A percentile compares a stretch with the other conserved stretches of the same genome.
phyloP scores from a whole-genome alignment of 768 basidiomycete species.

The Lactifluus piperatus region DNA sequence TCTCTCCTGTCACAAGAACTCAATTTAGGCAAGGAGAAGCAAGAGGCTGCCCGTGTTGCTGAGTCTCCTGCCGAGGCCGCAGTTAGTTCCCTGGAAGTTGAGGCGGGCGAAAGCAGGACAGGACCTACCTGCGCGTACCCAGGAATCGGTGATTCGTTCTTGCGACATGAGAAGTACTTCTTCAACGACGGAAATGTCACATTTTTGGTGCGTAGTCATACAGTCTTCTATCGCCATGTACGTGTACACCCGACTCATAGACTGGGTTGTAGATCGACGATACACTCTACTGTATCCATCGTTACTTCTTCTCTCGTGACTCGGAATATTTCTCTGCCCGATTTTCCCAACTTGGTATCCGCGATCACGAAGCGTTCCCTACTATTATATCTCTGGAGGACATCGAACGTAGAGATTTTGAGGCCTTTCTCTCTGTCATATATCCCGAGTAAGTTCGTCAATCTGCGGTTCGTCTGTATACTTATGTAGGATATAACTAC shows the following conservation, averaged over 20 bases:
- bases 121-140: not conserved
- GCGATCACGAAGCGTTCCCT: not conserved
- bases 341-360: not conserved
- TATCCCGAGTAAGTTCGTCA: not conserved
- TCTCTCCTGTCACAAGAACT: not conserved
- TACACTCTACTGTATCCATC: not conserved
- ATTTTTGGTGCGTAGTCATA: not conserved
- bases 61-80: not conserved
- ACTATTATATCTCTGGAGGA: not conserved
- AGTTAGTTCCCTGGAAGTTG: no score
- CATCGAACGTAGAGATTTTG: not conserved
- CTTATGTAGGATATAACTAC: not conserved
- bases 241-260: not conserved
- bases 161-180: constrained; percentile 1
- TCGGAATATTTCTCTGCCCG: constrained; percentile 1
- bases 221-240: not conserved
- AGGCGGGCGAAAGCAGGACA: not conserved
- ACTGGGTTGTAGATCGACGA: not conserved
- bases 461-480: not conserved
- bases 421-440: not conserved
- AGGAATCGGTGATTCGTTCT: not conserved
- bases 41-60: not conserved
- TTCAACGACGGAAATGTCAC: not conserved
- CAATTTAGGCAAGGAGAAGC: not conserved
- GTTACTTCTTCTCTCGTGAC: constrained; percentile 6